Conservation (phyloP, 805 yeast species). For the Metschnikowia gelsemii region DNA sequence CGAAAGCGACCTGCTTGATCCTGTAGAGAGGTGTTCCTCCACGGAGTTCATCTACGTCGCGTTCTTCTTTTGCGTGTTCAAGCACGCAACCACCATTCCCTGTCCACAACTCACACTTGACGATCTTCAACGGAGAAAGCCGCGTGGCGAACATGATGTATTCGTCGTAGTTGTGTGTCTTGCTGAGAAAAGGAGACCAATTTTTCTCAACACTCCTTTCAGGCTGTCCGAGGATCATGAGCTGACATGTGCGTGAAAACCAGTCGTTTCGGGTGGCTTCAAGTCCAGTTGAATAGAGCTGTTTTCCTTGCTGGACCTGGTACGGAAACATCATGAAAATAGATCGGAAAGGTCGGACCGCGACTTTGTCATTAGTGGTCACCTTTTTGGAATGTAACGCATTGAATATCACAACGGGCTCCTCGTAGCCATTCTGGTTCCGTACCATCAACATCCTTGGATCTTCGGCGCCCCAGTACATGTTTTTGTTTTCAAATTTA, state of each 20-base stretch:
- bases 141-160: conserved; percentile 32
- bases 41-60: conserved; percentile 21
- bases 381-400: conserved; percentile 16
- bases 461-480: conserved; percentile 48
- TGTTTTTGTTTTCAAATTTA: conserved; percentile 10
- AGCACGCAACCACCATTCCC: conserved; percentile 27
- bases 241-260: conserved; percentile 11
- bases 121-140: conserved; percentile 31
- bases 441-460: conserved; percentile 43
- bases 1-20: conserved; percentile 13
- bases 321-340: conserved; percentile 20
- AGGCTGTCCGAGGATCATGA: conserved; percentile 6
- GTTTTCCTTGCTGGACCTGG: conserved; percentile 17
- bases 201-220: conserved; percentile 28
- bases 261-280: conserved; percentile 4
- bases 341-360: conserved; percentile 1
- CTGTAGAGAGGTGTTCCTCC: conserved; percentile 26
- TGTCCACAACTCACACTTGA: conserved; percentile 26
- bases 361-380: conserved; percentile 1
- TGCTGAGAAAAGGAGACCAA: conserved; percentile 40
- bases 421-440: conserved; percentile 36
- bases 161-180: conserved; percentile 26
- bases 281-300: not conserved
- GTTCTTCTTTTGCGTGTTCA: not conserved
- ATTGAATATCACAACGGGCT: conserved; percentile 49